Base-by-base conservation (phyloP, 225 moss, liverwort and hornwort genomes). In the Bryum argenteum region DNA sequence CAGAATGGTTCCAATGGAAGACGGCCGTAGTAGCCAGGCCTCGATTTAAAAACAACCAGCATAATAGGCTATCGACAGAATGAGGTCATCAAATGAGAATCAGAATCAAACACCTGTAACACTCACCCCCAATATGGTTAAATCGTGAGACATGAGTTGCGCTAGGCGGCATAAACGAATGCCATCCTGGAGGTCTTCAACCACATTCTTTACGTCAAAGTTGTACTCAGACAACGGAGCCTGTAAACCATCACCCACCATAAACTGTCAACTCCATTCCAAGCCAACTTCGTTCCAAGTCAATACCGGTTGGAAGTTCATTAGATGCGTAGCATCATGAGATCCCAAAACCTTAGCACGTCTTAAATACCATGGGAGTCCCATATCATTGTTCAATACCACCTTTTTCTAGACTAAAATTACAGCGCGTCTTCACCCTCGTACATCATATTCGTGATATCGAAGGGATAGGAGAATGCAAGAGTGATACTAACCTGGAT, bases 161-260 rank as follows among this genome's bases (percentile, higher is more conserved):
- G 86, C 93, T 57, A 93, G 74, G 57, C 93, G 85, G 69, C 89
- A 93, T 55, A 93, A 88, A 63, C 84, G 86, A 54, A 91, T 82
- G n/a, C 93, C 93, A 71, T 93, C 93, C 69, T 84, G 85, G 75
- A 93, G 89, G 61, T 93, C 93, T 63, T 78, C 88, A 64, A 89
- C 80, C 67, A 93, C 63, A 82, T 89, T 83, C 63, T 65, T 74
- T 45, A 93, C 87, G 73, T 82, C 78, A 75, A 93, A 93, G 64
- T 89, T 65, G 78, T 88, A 91, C 62, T 91, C 91, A 66, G 79
- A 81, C 16, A 93, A 54, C 57, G 89, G 85, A 70, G 74, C 78
- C 93, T 93, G 86, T 66, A 55, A 72, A 19, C 48, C 73, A 74
- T 66, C 45, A 80, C 66, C 70, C 73, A 80, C 23, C 76, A 72